These are phyloP conservation scores for Grosmannia serpens DNA, from an alignment of 2,329 filamentous ascomycete species.

Conservation along the genomic window DNA sequence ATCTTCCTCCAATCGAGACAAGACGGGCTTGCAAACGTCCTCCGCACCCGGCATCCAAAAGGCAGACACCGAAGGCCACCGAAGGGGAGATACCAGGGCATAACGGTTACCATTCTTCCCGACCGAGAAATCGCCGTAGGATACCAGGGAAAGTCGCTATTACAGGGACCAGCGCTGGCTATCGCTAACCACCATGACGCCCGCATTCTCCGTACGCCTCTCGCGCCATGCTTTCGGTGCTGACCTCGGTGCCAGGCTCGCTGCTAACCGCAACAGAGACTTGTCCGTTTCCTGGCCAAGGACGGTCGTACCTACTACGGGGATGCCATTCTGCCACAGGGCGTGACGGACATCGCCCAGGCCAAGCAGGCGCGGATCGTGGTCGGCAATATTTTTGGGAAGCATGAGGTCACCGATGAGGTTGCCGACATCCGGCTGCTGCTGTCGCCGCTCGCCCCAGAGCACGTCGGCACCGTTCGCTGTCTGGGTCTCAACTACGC, in stretches of 20 bases:
- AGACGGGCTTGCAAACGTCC: too few relatives aligned
- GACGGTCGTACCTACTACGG: conserved; percentile 63
- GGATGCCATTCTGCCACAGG: conserved; percentile 56
- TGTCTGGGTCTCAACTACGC: conserved; percentile 64
- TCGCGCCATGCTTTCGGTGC: background rate
- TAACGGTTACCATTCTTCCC: background rate
- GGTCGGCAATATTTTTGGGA: conserved; percentile 53
- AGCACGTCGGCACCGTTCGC: conserved; percentile 54
- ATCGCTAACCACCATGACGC: conserved; percentile 4
- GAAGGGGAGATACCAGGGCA: too few relatives aligned
- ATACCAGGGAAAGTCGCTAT: background rate
- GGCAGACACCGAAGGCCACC: background rate
- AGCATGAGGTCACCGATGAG: conserved; percentile 51
- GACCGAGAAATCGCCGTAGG: background rate
- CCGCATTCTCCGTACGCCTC: conserved; percentile 13
- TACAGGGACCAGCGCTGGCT: background rate
- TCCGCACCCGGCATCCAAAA: background rate
- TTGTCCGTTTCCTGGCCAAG: conserved; percentile 61
- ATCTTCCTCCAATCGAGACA: background rate
- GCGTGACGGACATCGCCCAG: conserved; percentile 48
- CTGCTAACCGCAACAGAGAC: conserved; percentile 35
- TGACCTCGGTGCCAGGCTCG: too few relatives aligned
- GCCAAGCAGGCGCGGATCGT: conserved; percentile 51
- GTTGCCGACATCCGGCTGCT: conserved; percentile 43
- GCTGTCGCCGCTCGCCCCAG: conserved; percentile 50